A percentile compares a stretch with the other conserved stretches of the same genome.
These are phyloP conservation scores for Mycena venus DNA, from an alignment of 768 basidiomycete species.

Conservation along the genomic window DNA sequence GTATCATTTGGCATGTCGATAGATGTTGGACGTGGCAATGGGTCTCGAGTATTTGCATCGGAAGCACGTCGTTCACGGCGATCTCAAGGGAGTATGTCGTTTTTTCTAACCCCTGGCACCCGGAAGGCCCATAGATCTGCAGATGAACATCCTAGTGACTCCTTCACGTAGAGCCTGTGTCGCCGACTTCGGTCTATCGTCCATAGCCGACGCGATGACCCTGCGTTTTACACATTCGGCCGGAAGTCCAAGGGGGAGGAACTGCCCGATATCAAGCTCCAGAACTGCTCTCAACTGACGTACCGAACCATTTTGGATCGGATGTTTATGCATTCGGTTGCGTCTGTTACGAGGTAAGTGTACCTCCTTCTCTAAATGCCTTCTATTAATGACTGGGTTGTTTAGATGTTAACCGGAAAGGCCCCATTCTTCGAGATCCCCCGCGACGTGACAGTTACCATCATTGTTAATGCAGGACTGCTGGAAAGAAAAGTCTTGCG, in stretches of 20 bases:
- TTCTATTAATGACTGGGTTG: not conserved
- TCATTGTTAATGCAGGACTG: slow-evolving; percentile 18
- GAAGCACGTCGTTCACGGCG: slow-evolving; percentile 31
- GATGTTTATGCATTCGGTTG: slow-evolving; percentile 30
- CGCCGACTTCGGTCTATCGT: slow-evolving; percentile 33
- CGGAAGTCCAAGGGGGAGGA: slow-evolving; percentile 5
- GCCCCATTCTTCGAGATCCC: slow-evolving; percentile 16
- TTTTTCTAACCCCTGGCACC: not conserved
- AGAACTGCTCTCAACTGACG: slow-evolving; percentile 2
- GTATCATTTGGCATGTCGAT: not conserved
- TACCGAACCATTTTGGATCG: not conserved
- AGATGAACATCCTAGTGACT: slow-evolving; percentile 35
- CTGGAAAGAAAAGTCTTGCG: slow-evolving; percentile 10
- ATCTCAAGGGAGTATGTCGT: slow-evolving; percentile 34
- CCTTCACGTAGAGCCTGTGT: slow-evolving; percentile 32
- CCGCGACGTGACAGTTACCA: slow-evolving; percentile 5
- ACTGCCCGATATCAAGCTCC: slow-evolving; percentile 27
- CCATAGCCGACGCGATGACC: slow-evolving; percentile 21
- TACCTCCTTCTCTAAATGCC: not conserved
- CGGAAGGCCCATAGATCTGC: not conserved
- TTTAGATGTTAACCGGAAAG: slow-evolving; percentile 22
- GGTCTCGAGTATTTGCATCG: slow-evolving; percentile 29
- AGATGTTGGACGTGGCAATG: slow-evolving; percentile 21
- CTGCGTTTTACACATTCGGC: slow-evolving; percentile 25
- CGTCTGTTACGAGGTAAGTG: slow-evolving; percentile 29